Evolutionary conservation across 2,329 filamentous ascomycete species (phyloP), one percentile per base, ranked within the genome.

Genomic region (Aspergillus quadrilineatus): DNA sequence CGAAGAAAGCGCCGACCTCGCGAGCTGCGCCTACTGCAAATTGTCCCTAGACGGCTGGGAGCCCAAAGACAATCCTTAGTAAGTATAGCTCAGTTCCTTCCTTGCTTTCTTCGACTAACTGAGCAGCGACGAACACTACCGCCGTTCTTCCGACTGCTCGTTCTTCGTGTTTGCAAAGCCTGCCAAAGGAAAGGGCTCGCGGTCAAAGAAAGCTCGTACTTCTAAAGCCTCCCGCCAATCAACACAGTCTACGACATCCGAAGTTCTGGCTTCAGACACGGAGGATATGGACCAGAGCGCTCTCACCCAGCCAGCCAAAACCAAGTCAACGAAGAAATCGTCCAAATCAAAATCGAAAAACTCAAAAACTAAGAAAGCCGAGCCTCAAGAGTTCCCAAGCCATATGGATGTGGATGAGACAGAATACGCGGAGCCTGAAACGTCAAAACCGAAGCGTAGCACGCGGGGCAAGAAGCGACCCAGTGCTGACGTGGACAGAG

Each of bases 11-110:
- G 88, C 94, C 62, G 94, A 99, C 72, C 90, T 93, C 77, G 90
- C 90, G 8, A 94, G 89, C 9, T 99, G 94, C 71, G 83, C 89
- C 29, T 97, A 97, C 75, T 99, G 94, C 77, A 85, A 89, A 56
- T 77, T 97, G 14, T 91, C 89, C 9, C 82, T 99, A 9, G 93
- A 97, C 72, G 92, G 92, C 6, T 99, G 95, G 94, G 94, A 97
- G 69, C 88, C 89, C 1, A 87, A 88, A 57, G 94, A 99, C 72
- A 90, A 96, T 69, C 94, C 94, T 59, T 84, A 89, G 86, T 92
- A 73, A 75, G 88, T 69, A 17, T 9, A 17, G 14, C 32, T 46
- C 75, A 47, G 63, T 50, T 60, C 63, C 57, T 67, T 60, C 50
- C 58, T 28, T 36, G 29, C 42, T n/a, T 28, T 36, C 41, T 45